A percentile compares a stretch with the other conserved stretches of the same genome.
These are phyloP conservation scores for Fusarium tupiense DNA, from an alignment of 2,329 filamentous ascomycete genomes.

Conservation along the genomic window DNA sequence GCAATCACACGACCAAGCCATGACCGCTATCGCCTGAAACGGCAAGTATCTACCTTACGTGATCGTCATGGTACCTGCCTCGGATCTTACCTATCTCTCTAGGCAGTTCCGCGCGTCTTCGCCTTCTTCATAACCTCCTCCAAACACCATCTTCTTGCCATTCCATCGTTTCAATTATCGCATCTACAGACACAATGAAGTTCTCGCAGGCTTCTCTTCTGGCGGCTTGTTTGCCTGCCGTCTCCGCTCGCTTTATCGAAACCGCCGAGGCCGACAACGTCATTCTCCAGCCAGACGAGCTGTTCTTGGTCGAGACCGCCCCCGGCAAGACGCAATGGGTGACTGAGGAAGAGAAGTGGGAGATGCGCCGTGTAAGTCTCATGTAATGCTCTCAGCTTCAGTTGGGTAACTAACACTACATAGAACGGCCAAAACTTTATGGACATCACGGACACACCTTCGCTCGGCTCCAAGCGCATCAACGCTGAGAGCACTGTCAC, in stretches of 20 bases:
- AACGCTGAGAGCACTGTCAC: conserved; percentile 52
- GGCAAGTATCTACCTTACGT: conserved; percentile 37
- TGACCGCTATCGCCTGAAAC: conserved; percentile 27
- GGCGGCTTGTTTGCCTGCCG: conserved; percentile 63
- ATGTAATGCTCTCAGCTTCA: background rate
- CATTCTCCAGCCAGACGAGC: conserved; percentile 54
- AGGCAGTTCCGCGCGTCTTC: conserved; percentile 18
- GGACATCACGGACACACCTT: conserved; percentile 84
- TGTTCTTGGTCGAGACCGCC: conserved; percentile 82
- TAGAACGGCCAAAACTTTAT: conserved; percentile 90
- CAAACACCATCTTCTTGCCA: conserved; percentile 9
- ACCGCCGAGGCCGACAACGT: conserved; percentile 61
- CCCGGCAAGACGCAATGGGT: conserved; percentile 87
- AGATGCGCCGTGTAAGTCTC: conserved; percentile 76
- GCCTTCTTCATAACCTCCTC: conserved; percentile 18
- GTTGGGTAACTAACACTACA: conserved; percentile 6
- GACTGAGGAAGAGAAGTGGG: conserved; percentile 96
- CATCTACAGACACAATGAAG: conserved; percentile 56
- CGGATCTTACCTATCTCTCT: conserved; percentile 23
- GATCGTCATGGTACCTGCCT: conserved; percentile 36
- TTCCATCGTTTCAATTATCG: conserved; percentile 1
- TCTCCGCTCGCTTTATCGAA: conserved; percentile 67
- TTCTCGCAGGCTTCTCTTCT: conserved; percentile 62
- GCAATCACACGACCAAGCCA: conserved; percentile 33
- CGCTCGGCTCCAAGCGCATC: conserved; percentile 60